phyloP scores from a whole-genome alignment of 164 flowering plant species.

The Echeveria elegans region DNA sequence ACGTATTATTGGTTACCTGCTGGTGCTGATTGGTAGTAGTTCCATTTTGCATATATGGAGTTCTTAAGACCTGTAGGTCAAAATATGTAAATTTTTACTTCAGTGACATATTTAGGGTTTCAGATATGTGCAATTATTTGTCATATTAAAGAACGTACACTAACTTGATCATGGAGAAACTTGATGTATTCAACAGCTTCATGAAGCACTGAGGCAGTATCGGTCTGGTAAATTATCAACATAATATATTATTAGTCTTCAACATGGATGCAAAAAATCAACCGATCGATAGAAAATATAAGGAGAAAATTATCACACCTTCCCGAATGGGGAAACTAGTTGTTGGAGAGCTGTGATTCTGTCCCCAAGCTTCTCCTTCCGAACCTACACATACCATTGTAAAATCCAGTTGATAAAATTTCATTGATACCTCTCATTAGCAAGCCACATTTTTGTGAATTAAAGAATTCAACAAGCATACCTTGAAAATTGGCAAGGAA shows the following conservation, averaged over 20 bases:
- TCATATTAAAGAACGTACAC: slow-evolving; percentile 31
- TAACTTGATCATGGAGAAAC: slow-evolving; percentile 74
- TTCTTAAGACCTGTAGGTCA: slow-evolving; percentile 39
- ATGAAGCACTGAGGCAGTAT: slow-evolving; percentile 74
- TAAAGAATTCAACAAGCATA: slow-evolving; percentile 15
- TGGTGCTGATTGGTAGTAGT: slow-evolving; percentile 26
- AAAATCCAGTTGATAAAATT: not conserved
- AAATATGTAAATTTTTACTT: not conserved
- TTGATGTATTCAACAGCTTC: slow-evolving; percentile 75
- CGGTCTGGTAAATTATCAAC: slow-evolving; percentile 35
- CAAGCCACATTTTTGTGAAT: not conserved
- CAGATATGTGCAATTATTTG: not conserved
- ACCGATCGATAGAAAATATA: slow-evolving; percentile 11
- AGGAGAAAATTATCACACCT: slow-evolving; percentile 41
- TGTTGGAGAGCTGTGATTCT: slow-evolving; percentile 72
- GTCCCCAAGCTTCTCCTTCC: slow-evolving; percentile 71
- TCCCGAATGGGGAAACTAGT: slow-evolving; percentile 76
- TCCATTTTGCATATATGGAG: slow-evolving; percentile 56
- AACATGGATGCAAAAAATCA: not conserved
- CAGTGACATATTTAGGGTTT: not conserved
- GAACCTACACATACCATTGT: slow-evolving; percentile 25
- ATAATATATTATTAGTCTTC: slow-evolving; percentile 1
- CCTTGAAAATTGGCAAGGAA: slow-evolving; percentile 72
- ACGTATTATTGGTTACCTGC: slow-evolving; percentile 23
- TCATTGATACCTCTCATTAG: not conserved